Evolutionary conservation across 2,329 filamentous ascomycete genomes (phyloP).

Genomic region (Botrytis porri): DNA sequence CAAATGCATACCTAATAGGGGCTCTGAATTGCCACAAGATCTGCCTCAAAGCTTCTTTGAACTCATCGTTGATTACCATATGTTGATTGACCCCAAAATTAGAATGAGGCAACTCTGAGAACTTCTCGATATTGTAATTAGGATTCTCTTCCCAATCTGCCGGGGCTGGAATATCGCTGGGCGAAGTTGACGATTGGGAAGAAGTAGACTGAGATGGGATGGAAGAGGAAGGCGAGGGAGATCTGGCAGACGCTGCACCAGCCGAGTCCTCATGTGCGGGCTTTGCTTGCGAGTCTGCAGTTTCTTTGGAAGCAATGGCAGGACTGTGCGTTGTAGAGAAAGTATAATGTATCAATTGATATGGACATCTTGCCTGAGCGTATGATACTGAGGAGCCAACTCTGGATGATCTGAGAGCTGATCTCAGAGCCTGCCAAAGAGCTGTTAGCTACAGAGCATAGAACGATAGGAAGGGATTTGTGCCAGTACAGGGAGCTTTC

Average conservation of each 20-base stretch:
- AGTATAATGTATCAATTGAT: neutral
- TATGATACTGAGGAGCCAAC: neutral
- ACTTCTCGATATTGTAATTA: slow-evolving; percentile 67
- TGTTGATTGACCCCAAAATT: slow-evolving; percentile 95
- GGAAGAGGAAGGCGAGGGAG: slow-evolving; percentile 4
- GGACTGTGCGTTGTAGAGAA: slow-evolving; percentile 6
- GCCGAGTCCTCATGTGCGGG: slow-evolving; percentile 24
- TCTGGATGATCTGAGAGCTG: slow-evolving; percentile 17
- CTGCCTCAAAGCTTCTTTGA: slow-evolving; percentile 84
- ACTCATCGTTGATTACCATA: slow-evolving; percentile 92
- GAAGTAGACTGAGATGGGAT: slow-evolving; percentile 3
- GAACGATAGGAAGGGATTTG: slow-evolving; percentile 15
- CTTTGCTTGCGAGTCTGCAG: neutral
- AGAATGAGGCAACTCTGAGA: slow-evolving; percentile 71
- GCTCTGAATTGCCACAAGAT: slow-evolving; percentile 90
- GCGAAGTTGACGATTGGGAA: slow-evolving; percentile 10
- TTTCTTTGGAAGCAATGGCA: slow-evolving; percentile 23
- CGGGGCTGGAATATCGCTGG: slow-evolving; percentile 29
- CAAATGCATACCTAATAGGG: slow-evolving; percentile 93
- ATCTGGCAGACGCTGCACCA: slow-evolving; percentile 12
- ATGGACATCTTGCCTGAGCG: slow-evolving; percentile 8
- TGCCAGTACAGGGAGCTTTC: slow-evolving; percentile 31
- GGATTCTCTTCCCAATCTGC: slow-evolving; percentile 70
- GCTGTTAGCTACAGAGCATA: slow-evolving; percentile 24
- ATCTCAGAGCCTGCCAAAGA: slow-evolving; percentile 21